Evolutionary conservation across 2,329 filamentous ascomycete species (phyloP).

Genomic region (Sordariomycetes sp.): DNA sequence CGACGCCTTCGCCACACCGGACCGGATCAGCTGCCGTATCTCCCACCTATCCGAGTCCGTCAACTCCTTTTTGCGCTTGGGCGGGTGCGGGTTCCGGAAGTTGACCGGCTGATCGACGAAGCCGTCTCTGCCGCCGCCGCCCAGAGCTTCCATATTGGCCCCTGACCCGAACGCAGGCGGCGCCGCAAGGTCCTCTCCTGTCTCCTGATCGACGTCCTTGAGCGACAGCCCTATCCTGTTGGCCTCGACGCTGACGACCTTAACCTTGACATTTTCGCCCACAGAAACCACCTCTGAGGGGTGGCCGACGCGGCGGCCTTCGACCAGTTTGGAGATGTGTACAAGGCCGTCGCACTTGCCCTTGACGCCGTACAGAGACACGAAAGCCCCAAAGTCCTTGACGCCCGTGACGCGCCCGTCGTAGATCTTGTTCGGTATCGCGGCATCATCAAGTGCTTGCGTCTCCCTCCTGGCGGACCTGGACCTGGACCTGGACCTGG

Average conservation of each 20-base stretch:
- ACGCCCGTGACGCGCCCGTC: slow-evolving; percentile 80
- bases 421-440: slow-evolving; percentile 78
- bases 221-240: slow-evolving; percentile 78
- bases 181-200: slow-evolving; percentile 62
- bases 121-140: slow-evolving; percentile 17
- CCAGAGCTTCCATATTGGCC: slow-evolving; percentile 75
- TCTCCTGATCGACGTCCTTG: slow-evolving; percentile 91
- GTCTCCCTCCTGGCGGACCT: slow-evolving; percentile 7
- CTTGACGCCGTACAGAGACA: slow-evolving; percentile 75
- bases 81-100: slow-evolving; percentile 25
- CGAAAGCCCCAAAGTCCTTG: slow-evolving; percentile 93
- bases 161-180: slow-evolving; percentile 73
- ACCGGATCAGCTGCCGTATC: slow-evolving; percentile 90
- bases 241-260: slow-evolving; percentile 73
- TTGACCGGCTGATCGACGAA: slow-evolving; percentile 15
- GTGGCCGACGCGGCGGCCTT: slow-evolving; percentile 78
- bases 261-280: slow-evolving; percentile 81
- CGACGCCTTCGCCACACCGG: slow-evolving; percentile 80
- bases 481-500: slow-evolving; percentile 24
- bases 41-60: slow-evolving; percentile 97
- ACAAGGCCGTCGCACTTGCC: slow-evolving; percentile 89
- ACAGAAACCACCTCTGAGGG: slow-evolving; percentile 74
- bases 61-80: slow-evolving; percentile 73
- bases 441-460: slow-evolving; percentile 63
- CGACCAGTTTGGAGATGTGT: slow-evolving; percentile 79